A percentile compares a stretch with the other conserved stretches of the same genome.
These are phyloP conservation scores for Wallacemonas sp. DNA, from an alignment of 208 protist genomes.

Conservation along the genomic window DNA sequence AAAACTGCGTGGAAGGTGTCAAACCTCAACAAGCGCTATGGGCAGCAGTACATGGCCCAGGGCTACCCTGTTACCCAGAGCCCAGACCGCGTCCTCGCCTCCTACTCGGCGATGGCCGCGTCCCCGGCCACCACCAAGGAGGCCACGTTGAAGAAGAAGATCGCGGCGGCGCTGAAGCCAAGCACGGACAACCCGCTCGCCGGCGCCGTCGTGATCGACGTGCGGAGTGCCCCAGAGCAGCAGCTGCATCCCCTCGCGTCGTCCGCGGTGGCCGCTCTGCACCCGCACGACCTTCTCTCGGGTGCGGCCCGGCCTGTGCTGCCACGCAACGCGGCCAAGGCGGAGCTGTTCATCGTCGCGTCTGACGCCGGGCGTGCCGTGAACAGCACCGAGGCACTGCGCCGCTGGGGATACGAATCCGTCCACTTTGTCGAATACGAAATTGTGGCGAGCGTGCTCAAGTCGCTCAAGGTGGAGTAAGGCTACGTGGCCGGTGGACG, in stretches of 20 bases:
- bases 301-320: slow-evolving; percentile 72
- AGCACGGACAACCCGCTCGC: slow-evolving; percentile 10
- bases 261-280: slow-evolving; percentile 46
- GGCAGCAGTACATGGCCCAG: slow-evolving; percentile 51
- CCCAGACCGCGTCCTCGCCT: slow-evolving; percentile 25
- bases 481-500: neutral
- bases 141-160: slow-evolving; percentile 13
- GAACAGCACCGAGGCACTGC: slow-evolving; percentile 54
- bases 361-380: slow-evolving; percentile 48
- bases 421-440: slow-evolving; percentile 47
- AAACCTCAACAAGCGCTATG: slow-evolving; percentile 89
- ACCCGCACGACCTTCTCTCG: slow-evolving; percentile 81
- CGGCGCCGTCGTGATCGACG: slow-evolving; percentile 66
- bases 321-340: slow-evolving; percentile 36
- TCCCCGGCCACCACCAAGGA: neutral
- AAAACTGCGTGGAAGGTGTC: slow-evolving; percentile 87
- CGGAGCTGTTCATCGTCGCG: slow-evolving; percentile 69
- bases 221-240: slow-evolving; percentile 52
- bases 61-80: slow-evolving; percentile 28
- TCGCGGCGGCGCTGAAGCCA: slow-evolving; percentile 17
- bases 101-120: slow-evolving; percentile 32
- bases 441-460: slow-evolving; percentile 29
- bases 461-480: slow-evolving; percentile 1
- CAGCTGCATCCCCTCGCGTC: slow-evolving; percentile 22
- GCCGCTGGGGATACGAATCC: slow-evolving; percentile 73